These are phyloP conservation scores for Exophiala bonariae DNA, from an alignment of 2,329 filamentous ascomycete genomes.

Conservation along the genomic window DNA sequence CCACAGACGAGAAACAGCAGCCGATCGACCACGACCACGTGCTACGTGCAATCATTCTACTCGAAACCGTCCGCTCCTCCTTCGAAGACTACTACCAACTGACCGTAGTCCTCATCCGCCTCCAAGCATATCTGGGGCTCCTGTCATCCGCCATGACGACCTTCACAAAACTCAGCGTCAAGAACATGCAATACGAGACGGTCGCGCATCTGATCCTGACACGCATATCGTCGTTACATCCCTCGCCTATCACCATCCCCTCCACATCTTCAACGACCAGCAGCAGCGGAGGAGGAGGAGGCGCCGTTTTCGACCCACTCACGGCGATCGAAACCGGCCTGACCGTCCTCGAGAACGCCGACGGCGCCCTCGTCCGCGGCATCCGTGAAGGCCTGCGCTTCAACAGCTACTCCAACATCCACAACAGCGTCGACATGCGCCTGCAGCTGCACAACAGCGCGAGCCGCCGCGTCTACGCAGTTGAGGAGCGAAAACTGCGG, in stretches of 20 bases:
- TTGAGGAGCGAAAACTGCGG: conserved; percentile 43
- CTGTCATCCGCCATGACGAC: conserved; percentile 46
- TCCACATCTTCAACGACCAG: too few relatives aligned
- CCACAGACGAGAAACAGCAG: too few relatives aligned
- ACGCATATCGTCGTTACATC: conserved; percentile 48
- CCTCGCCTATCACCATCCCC: conserved; percentile 30
- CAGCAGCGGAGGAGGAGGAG: conserved; percentile 33
- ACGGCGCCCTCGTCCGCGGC: conserved; percentile 37
- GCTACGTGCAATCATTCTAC: conserved; percentile 19
- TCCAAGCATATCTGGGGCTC: conserved; percentile 45
- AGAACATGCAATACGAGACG: conserved; percentile 50
- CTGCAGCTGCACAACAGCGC: conserved; percentile 32
- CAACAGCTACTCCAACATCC: conserved; percentile 46
- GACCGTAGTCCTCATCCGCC: conserved; percentile 43
- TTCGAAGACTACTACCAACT: conserved; percentile 50
- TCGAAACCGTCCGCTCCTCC: conserved; percentile 28
- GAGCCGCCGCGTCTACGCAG: conserved; percentile 40
- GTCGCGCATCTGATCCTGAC: conserved; percentile 50
- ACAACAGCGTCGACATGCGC: conserved; percentile 39
- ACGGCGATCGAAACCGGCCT: conserved; percentile 41
- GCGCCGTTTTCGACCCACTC: conserved; percentile 40
- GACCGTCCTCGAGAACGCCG: conserved; percentile 42
- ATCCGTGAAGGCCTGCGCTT: conserved; percentile 40
- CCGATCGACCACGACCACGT: conserved; percentile 2
- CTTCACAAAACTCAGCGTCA: conserved; percentile 47